Conservation (phyloP, 1,284 basidiomycete genomes). For the Ganoderma multipileum region DNA sequence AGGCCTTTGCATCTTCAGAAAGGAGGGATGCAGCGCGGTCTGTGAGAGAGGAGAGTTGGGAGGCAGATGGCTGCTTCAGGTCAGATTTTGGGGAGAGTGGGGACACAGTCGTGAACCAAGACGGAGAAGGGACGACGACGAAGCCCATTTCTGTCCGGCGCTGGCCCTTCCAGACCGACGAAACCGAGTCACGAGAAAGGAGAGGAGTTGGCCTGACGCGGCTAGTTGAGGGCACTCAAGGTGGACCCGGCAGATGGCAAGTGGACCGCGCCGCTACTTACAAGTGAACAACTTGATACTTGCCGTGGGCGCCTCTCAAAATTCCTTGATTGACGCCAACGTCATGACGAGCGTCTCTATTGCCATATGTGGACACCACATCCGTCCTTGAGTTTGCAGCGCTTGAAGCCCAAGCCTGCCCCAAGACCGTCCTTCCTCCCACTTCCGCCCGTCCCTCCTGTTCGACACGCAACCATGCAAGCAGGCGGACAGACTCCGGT, state of each 20-base stretch:
- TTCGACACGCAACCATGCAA: constrained; percentile 41
- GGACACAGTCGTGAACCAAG: constrained; percentile 63
- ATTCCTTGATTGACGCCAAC: not conserved
- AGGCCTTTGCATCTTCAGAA: constrained; percentile 53
- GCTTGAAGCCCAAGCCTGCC: not conserved
- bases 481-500: constrained; percentile 68
- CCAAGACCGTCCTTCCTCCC: not conserved
- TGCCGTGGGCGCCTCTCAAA: not conserved
- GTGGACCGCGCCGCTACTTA: no score
- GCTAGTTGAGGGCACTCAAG: not conserved
- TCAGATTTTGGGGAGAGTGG: constrained; percentile 37
- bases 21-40: constrained; percentile 61
- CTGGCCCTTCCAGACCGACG: no score
- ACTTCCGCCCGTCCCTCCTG: not conserved
- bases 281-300: no score
- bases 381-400: not conserved
- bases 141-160: constrained; percentile 20
- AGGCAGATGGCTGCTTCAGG: constrained; percentile 45
- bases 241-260: not conserved
- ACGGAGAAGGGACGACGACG: constrained; percentile 57
- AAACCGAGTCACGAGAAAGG: not conserved
- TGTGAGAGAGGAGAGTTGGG: constrained; percentile 53
- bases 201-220: not conserved
- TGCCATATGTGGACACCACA: not conserved
- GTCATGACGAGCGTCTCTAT: not conserved